Percentiles rank a stretch among this genome's conserved stretches.
Evolutionary conservation across 495 filamentous ascomycete species (phyloP).

Genomic region (Tuber calosporum): DNA sequence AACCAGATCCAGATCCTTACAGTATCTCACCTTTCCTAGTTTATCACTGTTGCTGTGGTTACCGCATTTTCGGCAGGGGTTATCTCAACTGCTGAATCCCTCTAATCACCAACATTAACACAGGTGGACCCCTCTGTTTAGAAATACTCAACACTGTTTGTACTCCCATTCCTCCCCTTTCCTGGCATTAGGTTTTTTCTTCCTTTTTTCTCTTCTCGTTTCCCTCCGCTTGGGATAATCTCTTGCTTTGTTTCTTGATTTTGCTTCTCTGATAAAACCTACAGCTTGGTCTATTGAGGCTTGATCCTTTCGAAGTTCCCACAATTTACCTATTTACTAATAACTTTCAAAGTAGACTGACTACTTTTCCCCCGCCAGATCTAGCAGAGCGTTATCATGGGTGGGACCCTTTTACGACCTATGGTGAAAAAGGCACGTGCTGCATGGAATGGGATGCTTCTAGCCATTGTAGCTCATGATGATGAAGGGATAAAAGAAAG

Average conservation of each 20-base stretch:
- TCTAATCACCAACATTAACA: slow-evolving; percentile 13
- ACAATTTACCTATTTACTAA: background rate
- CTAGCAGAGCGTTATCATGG: slow-evolving; percentile 55
- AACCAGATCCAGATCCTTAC: no score
- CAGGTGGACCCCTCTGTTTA: background rate
- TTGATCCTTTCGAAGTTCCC: background rate
- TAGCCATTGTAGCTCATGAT: slow-evolving; percentile 20
- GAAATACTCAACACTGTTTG: no score
- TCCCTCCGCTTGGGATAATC: background rate
- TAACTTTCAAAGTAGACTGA: no score
- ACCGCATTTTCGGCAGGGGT: no score
- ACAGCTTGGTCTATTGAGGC: background rate
- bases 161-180: no score
- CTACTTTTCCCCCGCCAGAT: slow-evolving; percentile 13
- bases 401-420: slow-evolving; percentile 97
- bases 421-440: slow-evolving; percentile 90
- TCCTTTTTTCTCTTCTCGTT: no score
- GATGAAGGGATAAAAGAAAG: slow-evolving; percentile 29
- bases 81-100: no score
- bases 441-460: slow-evolving; percentile 22
- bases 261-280: background rate
- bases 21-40: no score
- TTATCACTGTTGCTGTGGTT: no score
- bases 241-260: background rate
- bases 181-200: no score